Evolutionary conservation across 2,329 filamentous ascomycete genomes (phyloP), one percentile per base, ranked within the genome.

Genomic region (Talaromyces sp.): DNA sequence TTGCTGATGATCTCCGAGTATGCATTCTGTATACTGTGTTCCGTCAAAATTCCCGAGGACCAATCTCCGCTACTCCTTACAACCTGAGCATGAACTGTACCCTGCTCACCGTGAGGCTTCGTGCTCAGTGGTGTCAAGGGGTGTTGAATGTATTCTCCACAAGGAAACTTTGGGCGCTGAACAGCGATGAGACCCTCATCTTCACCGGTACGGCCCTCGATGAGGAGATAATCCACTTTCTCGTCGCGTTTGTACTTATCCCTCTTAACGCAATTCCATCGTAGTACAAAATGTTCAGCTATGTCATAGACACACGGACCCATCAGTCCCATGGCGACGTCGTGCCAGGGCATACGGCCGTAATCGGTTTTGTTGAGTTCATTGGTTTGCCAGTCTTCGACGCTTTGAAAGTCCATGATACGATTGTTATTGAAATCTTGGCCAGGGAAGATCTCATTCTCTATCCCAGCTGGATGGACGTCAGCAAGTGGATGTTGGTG

Each of bases 371-470:
- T 98, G 76, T 88, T 92, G 16, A 98, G 82, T 75, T 97, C 92
- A 70, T 99, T 98, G 59, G 90, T 87, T 77, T 95, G 92, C 94
- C 94, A 98, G 73, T 97, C 90, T 35, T 91, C 77, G 1, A 98
- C 95, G 37, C 89, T 90, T 71, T 97, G 85, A 75, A 98, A 99
- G 73, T 99, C 95, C 89, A 96, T 91, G 70, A 98, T 89, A 43
- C 94, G 88, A 76, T 97, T 97, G 78, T 98, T 98, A 78, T 98
- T 98, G 82, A 96, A 98, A 72, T 99, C 95, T 74, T 99, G 95
- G 0, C 95, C 95, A 0, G 95, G 93, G 84, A 92, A 99, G 22
- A 97, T 83, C 76, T 97, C 93, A 63, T 93, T 87, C 14, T 86
- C 82, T 19, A 97, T 86, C 22, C 91, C 91, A 50, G 89, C 88